Conservation (phyloP, 768 basidiomycete species). For the Psilocybe azurescens region DNA sequence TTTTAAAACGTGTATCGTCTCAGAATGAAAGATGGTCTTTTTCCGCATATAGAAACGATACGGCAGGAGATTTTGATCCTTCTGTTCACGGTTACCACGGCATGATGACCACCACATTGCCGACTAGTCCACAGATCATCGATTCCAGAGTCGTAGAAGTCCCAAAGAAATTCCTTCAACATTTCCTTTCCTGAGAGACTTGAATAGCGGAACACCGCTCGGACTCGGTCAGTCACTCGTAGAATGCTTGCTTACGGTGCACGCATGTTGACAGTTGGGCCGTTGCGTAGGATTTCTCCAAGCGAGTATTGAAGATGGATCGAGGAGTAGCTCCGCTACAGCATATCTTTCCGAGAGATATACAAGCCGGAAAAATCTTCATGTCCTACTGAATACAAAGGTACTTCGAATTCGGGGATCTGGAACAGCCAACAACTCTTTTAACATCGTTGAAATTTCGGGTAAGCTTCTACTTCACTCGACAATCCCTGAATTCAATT, state of each 20-base stretch:
- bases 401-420: conserved; percentile 22
- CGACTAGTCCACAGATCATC: conserved; percentile 28
- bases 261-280: conserved; percentile 1
- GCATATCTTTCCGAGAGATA: conserved; percentile 28
- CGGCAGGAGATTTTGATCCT: conserved; percentile 36
- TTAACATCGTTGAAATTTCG: conserved; percentile 7
- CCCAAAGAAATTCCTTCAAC: conserved; percentile 30
- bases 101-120: conserved; percentile 34
- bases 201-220: conserved; percentile 32
- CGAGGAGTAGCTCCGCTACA: conserved; percentile 29
- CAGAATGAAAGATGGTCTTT: conserved; percentile 34
- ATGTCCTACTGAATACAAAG: conserved; percentile 33
- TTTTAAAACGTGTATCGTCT: background rate
- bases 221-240: conserved; percentile 20
- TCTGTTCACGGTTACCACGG: conserved; percentile 33
- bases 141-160: conserved; percentile 37
- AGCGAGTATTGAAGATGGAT: conserved; percentile 23
- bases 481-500: too few relatives aligned
- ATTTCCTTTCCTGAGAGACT: conserved; percentile 33
- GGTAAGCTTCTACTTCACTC: background rate
- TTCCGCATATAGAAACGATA: conserved; percentile 34
- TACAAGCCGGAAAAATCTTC: conserved; percentile 30
- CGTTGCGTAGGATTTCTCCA: conserved; percentile 24
- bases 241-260: background rate
- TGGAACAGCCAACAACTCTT: conserved; percentile 4